A percentile compares a stretch with the other conserved stretches of the same genome.
Conservation (phyloP, 2,329 filamentous ascomycete genomes). For the Waltergamsia citrina region DNA sequence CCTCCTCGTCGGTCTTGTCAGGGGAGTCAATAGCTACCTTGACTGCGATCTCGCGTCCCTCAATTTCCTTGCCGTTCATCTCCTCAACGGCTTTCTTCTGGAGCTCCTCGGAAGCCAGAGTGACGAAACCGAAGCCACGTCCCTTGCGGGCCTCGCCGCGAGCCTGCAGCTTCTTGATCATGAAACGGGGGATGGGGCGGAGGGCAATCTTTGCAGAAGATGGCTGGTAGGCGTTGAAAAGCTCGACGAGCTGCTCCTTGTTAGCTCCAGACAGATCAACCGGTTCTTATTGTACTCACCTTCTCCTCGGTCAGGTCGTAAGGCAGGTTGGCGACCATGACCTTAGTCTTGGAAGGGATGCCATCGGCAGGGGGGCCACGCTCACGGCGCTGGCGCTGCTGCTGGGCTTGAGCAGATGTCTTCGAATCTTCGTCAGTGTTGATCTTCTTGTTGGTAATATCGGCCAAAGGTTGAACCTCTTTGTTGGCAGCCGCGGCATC, state of each 20-base stretch:
- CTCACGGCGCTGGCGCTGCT: slow-evolving; percentile 56
- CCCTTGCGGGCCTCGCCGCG: slow-evolving; percentile 98
- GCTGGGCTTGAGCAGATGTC: slow-evolving; percentile 28
- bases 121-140: slow-evolving; percentile 97
- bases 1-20: slow-evolving; percentile 88
- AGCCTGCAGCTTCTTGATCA: slow-evolving; percentile 99
- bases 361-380: slow-evolving; percentile 95
- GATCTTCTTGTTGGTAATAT: slow-evolving; percentile 47
- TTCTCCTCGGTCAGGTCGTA: slow-evolving; percentile 98
- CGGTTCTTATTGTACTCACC: slow-evolving; percentile 40
- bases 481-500: slow-evolving; percentile 34
- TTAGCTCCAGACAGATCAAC: slow-evolving; percentile 7
- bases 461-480: slow-evolving; percentile 50
- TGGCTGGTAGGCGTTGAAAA: slow-evolving; percentile 87
- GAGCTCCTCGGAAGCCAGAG: slow-evolving; percentile 85
- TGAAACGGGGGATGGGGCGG: slow-evolving; percentile 96
- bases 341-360: slow-evolving; percentile 98
- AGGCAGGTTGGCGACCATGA: slow-evolving; percentile 99
- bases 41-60: slow-evolving; percentile 97
- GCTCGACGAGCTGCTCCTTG: slow-evolving; percentile 74
- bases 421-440: slow-evolving; percentile 52
- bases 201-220: slow-evolving; percentile 97
- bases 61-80: slow-evolving; percentile 99
- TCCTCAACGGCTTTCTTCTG: slow-evolving; percentile 95
- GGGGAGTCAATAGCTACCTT: slow-evolving; percentile 99